These are phyloP conservation scores for Diaporthe citrichinensis DNA, from an alignment of 2,329 filamentous ascomycete genomes.

Conservation along the genomic window DNA sequence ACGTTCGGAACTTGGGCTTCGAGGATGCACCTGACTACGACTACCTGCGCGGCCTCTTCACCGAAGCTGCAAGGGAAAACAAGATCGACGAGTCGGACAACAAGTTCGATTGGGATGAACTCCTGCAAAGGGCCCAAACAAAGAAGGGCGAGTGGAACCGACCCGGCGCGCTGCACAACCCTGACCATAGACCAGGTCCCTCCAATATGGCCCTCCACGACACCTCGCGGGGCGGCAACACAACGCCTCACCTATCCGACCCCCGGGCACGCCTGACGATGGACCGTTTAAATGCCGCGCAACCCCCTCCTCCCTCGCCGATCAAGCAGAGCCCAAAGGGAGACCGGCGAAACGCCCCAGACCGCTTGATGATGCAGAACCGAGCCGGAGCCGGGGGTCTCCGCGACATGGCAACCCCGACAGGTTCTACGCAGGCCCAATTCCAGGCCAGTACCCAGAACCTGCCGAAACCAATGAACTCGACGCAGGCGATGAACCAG, in stretches of 20 bases:
- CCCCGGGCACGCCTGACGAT: conserved; percentile 77
- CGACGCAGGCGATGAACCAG: conserved; percentile 72
- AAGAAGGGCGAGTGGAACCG: conserved; percentile 89
- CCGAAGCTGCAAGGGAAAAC: conserved; percentile 73
- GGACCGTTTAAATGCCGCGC: conserved; percentile 93
- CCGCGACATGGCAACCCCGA: conserved; percentile 84
- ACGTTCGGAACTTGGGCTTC: conserved; percentile 97
- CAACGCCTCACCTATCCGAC: conserved; percentile 70
- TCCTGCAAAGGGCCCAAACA: conserved; percentile 49
- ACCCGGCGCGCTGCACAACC: conserved; percentile 77
- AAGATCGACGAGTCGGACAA: conserved; percentile 92
- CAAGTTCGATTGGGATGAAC: conserved; percentile 88
- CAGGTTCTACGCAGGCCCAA: conserved; percentile 93
- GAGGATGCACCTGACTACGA: conserved; percentile 99
- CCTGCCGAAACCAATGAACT: conserved; percentile 75
- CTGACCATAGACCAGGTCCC: conserved; percentile 82
- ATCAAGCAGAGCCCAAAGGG: conserved; percentile 83
- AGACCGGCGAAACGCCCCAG: conserved; percentile 83
- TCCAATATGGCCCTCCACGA: conserved; percentile 89
- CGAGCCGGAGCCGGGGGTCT: conserved; percentile 80
- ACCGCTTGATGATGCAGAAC: conserved; percentile 81
- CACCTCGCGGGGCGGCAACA: conserved; percentile 76
- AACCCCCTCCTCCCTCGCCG: conserved; percentile 89
- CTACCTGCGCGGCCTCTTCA: conserved; percentile 96
- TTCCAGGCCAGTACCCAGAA: conserved; percentile 97